Evolutionary conservation across 1,284 basidiomycete species (phyloP), one percentile per base, ranked within the genome.

Genomic region (Amylostereum areolatum): DNA sequence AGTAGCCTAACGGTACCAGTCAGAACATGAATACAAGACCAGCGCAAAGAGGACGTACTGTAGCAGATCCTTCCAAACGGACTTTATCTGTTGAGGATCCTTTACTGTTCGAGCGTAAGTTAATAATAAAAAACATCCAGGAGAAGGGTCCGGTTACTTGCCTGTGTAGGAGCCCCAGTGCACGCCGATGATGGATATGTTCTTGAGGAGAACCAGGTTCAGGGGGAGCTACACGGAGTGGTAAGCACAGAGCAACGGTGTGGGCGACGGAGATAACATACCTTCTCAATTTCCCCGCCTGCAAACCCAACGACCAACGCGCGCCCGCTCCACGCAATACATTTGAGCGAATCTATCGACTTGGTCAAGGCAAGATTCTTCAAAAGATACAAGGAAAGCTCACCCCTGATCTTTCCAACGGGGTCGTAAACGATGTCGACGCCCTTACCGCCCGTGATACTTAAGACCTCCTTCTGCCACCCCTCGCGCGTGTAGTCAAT

Each of bases 321-420:
- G 10, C 96, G 80, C 2, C 93, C 92, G 66, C 96, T 96, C 86
- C 93, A 97, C 1, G 89, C 90, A 51, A 96, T 92, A 64, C 92
- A 95, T 66, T 96, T 96, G 52, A 97, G 64, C 30, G 79, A 82
- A 60, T 90, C 88, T 85, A 46, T 12, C 41, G 30, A 60, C 57
- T 4, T 29, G 2, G 11, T 18, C 12, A 7, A 18, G 12, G 11
- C 63, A 57, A 44, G 25, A 33, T n/a, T 10, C 30, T 33, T 40
- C 18, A 18, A 18, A 18, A 1, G 18, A 18, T 18, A 18, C 18
- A 18, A 18, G 18, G 10, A 40, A 24, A 30, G 39, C 53, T n/a
- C 56, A 78, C 85, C 83, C 64, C 75, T 75, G 52, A 92, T 83
- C 59, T 81, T 70, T 12, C 91, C 92, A 33, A 97, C 92, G 3